phyloP scores from a whole-genome alignment of 345 rosid genomes.

The Populus euphratica region DNA sequence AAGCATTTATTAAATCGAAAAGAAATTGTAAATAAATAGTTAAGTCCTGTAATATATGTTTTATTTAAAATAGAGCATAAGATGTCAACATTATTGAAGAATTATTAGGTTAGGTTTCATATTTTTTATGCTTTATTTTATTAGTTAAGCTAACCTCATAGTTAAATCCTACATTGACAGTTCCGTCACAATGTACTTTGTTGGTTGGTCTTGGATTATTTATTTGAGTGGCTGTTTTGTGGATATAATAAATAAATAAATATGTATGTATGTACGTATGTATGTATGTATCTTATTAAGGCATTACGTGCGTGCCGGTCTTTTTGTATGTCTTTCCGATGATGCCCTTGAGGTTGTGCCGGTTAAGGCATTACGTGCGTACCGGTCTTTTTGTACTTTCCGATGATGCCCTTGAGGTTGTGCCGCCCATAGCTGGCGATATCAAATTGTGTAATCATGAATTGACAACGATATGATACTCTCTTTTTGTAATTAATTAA shows the following conservation, averaged over 20 bases:
- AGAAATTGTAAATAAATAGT: too few species aligned
- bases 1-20: too few species aligned
- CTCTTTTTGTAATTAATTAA: too few species aligned
- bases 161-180: constrained; percentile 7
- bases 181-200: constrained; percentile 13
- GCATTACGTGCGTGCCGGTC: constrained; percentile 12
- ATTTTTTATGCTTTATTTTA: too few species aligned
- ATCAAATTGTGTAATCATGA: not conserved
- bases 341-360: not conserved
- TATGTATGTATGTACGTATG: too few species aligned
- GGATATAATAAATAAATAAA: too few species aligned
- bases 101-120: too few species aligned
- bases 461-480: not conserved
- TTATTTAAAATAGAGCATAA: too few species aligned
- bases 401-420: not conserved
- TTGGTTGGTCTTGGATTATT: not conserved
- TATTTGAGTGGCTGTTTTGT: not conserved
- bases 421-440: constrained; percentile 4
- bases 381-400: not conserved
- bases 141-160: too few species aligned
- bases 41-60: too few species aligned
- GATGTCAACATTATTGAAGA: too few species aligned
- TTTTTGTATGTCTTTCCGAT: not conserved
- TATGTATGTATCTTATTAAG: not conserved
- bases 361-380: constrained; percentile 13